phyloP scores from a whole-genome alignment of 371 early-diverging fungal genomes.

The Lichtheimia hyalospora region DNA sequence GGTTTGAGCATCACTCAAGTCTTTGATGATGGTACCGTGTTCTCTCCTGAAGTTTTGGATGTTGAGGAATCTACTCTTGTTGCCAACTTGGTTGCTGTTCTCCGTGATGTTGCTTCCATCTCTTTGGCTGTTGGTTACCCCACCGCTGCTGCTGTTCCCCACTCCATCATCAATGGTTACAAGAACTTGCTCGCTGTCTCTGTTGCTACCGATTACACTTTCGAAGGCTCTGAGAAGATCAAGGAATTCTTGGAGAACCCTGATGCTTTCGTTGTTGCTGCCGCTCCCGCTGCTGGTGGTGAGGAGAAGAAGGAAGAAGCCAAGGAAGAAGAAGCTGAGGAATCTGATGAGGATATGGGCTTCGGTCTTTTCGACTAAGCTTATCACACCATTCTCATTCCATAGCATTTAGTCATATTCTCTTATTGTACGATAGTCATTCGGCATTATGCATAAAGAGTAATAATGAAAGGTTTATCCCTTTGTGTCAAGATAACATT shows the following conservation, averaged over 20 bases:
- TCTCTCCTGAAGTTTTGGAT: slow-evolving; percentile 91
- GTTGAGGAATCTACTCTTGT: slow-evolving; percentile 88
- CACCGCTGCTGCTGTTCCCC: slow-evolving; percentile 97
- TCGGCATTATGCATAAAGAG: too few relatives aligned
- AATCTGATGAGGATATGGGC: slow-evolving; percentile 92
- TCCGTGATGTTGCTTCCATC: slow-evolving; percentile 90
- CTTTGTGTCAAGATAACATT: too few relatives aligned
- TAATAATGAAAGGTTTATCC: too few relatives aligned
- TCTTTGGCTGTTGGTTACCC: slow-evolving; percentile 94
- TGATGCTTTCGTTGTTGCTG: slow-evolving; percentile 77
- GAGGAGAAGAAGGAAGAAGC: slow-evolving; percentile 42
- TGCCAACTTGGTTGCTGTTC: slow-evolving; percentile 76
- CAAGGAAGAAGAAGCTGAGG: slow-evolving; percentile 65
- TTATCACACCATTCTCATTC: background rate
- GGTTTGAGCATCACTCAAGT: slow-evolving; percentile 95
- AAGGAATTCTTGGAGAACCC: slow-evolving; percentile 92
- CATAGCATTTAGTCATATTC: too few relatives aligned
- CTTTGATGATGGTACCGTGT: slow-evolving; percentile 94
- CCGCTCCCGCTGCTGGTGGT: slow-evolving; percentile 58
- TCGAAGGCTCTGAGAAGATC: slow-evolving; percentile 89
- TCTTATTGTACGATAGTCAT: too few relatives aligned
- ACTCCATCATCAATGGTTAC: slow-evolving; percentile 95
- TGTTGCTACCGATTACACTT: slow-evolving; percentile 92
- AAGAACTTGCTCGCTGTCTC: slow-evolving; percentile 94
- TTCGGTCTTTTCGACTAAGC: slow-evolving; percentile 54